Evolutionary conservation across 139 green algal genomes (phyloP).

Genomic region (Mychonastes homosphaera): DNA sequence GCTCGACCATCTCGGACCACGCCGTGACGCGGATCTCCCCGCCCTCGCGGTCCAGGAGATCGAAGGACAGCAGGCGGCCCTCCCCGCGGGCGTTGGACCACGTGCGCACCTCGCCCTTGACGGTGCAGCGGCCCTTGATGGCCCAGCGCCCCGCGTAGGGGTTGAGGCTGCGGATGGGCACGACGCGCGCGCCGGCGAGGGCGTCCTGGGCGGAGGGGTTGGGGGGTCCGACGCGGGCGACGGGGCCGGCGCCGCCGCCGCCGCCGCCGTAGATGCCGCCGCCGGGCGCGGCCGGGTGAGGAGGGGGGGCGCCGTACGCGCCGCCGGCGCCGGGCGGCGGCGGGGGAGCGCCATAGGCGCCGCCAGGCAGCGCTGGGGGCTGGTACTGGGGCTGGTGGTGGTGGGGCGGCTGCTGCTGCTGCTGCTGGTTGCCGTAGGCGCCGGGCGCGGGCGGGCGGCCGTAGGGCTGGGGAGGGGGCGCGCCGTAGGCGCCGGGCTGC

Average conservation of each 20-base stretch:
- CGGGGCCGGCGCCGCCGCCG: conserved; percentile 19
- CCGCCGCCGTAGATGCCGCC: conserved; percentile 5
- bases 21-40: conserved; percentile 67
- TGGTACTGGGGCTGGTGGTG: neutral
- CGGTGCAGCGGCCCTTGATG: conserved; percentile 80
- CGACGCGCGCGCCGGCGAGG: conserved; percentile 32
- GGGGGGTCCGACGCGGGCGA: conserved; percentile 12
- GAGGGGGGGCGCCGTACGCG: conserved; percentile 8
- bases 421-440: too few species aligned
- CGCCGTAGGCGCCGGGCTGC: neutral
- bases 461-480: too few species aligned
- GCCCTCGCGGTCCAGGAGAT: conserved; percentile 71
- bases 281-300: neutral
- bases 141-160: conserved; percentile 90
- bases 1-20: conserved; percentile 61
- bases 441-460: too few species aligned
- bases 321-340: neutral
- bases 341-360: neutral
- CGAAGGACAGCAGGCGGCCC: conserved; percentile 89
- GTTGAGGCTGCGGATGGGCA: conserved; percentile 82
- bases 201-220: conserved; percentile 36
- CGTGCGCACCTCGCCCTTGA: conserved; percentile 58
- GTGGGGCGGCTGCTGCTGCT: neutral
- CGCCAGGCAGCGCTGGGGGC: neutral
- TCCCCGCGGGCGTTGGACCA: conserved; percentile 71